Evolutionary conservation across 495 filamentous ascomycete species (phyloP), one percentile per base, ranked within the genome.

Genomic region (Bryoglossum gracile): DNA sequence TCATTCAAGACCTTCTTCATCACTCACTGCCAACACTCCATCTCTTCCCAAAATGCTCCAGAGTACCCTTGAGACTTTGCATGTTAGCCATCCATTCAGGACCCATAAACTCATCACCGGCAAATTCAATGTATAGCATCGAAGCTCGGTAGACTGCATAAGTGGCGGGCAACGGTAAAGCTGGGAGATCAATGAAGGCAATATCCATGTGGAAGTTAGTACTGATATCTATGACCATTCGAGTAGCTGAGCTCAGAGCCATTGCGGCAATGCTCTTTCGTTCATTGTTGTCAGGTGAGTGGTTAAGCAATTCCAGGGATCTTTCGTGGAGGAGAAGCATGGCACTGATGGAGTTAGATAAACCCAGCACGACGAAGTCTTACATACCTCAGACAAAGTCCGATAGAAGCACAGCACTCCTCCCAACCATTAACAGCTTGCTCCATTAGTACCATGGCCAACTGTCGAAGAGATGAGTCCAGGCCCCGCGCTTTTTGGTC

Each of bases 361-460:
- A 34, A 13, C 22, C 8, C 8, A 24, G 2, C 0, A 4, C 16
- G 22, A n/a, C n/a, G n/a, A n/a, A n/a, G n/a, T n/a, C n/a, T n/a
- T n/a, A n/a, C n/a, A 25, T 43, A 55, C 52, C 52, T 49, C n/a
- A 55, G 32, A 21, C 46, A 45, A 8, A 55, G 46, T 18, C 52
- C 52, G 10, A 55, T 55, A n/a, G 52, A 37, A 18, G 19, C 52
- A 40, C 52, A 55, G 34, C 52, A 55, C 42, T 55, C 52, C 34
- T 55, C 46, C 52, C 52, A 55, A 4, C 52, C 52, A 37, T 49
- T 55, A 2, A 50, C 36, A 28, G 52, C 52, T 10, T 46, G 33
- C n/a, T 50, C 9, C 13, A 55, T 22, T 9, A 55, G 46, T 4
- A 5, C 24, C 46, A 50, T 49, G 8, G 41, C 40, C 9, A 55